phyloP scores from a whole-genome alignment of 176 grass and related monocot genomes.

The Stipa capillata region DNA sequence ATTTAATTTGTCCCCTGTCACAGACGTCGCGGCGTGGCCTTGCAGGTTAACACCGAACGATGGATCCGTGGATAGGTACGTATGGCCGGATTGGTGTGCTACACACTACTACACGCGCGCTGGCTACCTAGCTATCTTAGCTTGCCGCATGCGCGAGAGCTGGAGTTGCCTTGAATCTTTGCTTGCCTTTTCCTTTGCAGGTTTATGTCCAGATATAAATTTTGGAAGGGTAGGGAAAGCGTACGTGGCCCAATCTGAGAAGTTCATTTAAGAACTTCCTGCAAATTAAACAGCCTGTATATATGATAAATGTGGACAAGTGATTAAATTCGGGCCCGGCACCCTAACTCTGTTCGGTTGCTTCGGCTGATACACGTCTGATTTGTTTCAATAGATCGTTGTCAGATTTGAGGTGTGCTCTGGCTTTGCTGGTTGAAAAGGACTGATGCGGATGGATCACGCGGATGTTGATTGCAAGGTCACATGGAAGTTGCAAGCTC shows the following conservation, averaged over 20 bases:
- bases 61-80: neutral
- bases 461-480: neutral
- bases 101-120: neutral
- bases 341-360: neutral
- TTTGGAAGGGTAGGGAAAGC: too few relatives aligned
- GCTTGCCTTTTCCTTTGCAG: neutral
- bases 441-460: conserved; percentile 9
- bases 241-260: too few relatives aligned
- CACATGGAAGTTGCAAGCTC: neutral
- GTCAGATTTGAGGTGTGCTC: conserved; percentile 7
- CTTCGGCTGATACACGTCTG: neutral
- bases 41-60: neutral
- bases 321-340: neutral
- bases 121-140: neutral
- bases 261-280: too few relatives aligned
- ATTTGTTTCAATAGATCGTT: neutral
- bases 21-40: neutral
- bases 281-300: neutral
- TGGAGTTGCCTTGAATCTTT: neutral
- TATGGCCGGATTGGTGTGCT: neutral
- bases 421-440: conserved; percentile 14
- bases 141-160: neutral
- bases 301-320: neutral
- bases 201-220: too few relatives aligned
- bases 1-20: conserved; percentile 9